phyloP scores from a whole-genome alignment of 2,329 filamentous ascomycete genomes.

The Colletotrichum destructivum region DNA sequence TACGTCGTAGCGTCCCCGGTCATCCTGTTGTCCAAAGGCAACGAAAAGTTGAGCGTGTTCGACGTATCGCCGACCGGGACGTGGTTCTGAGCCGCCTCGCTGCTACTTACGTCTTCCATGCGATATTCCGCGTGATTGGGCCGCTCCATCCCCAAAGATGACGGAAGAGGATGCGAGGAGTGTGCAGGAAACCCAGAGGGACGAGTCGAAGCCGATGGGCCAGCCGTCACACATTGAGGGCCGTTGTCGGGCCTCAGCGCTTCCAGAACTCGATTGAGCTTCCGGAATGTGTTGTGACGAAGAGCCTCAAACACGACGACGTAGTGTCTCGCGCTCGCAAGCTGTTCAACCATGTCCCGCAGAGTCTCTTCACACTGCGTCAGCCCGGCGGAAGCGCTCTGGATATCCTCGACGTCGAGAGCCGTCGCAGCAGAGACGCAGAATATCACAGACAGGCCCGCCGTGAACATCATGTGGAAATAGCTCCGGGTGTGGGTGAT shows the following conservation, averaged over 20 bases:
- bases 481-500: conserved; percentile 64
- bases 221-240: neutral
- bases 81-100: neutral
- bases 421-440: conserved; percentile 42
- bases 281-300: conserved; percentile 44
- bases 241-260: neutral
- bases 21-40: neutral
- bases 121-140: neutral
- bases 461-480: conserved; percentile 63
- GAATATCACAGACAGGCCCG: conserved; percentile 57
- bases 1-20: neutral
- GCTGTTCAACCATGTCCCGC: conserved; percentile 46
- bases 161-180: neutral
- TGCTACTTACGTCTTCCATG: neutral
- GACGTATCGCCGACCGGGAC: neutral
- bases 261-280: conserved; percentile 29
- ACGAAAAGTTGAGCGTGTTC: neutral
- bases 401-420: conserved; percentile 13
- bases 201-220: neutral
- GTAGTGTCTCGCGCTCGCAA: conserved; percentile 48
- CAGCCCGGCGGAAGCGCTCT: conserved; percentile 32
- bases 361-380: conserved; percentile 45
- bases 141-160: neutral
- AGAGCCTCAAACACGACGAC: conserved; percentile 48
- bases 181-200: neutral